phyloP scores from a whole-genome alignment of 495 filamentous ascomycete species.

The Cercophora sp. region DNA sequence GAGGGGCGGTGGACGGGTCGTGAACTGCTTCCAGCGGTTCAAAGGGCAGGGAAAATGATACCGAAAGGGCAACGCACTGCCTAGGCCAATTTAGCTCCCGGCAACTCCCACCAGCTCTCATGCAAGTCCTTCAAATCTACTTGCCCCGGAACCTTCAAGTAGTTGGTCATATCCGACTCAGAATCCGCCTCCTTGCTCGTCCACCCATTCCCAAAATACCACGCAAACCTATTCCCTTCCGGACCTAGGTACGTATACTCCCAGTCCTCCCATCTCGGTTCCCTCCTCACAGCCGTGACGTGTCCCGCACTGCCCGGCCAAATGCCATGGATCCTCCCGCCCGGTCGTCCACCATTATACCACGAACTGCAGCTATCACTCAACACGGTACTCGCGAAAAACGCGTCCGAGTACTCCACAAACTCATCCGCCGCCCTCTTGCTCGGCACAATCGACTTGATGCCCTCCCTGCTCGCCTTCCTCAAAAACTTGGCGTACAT shows the following conservation, averaged over 20 bases:
- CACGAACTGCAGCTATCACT: constrained; percentile 63
- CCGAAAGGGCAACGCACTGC: too few species aligned
- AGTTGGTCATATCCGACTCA: constrained; percentile 36
- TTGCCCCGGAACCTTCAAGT: constrained; percentile 31
- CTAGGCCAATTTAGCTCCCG: constrained; percentile 1
- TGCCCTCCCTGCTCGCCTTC: constrained; percentile 59
- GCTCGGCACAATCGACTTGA: constrained; percentile 54
- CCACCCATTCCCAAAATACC: constrained; percentile 44
- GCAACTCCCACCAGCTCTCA: constrained; percentile 41
- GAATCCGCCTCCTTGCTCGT: constrained; percentile 38
- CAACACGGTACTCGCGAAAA: constrained; percentile 59
- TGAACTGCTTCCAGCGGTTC: neutral
- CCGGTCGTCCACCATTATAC: constrained; percentile 61
- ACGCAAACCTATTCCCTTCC: constrained; percentile 38
- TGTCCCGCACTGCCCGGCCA: constrained; percentile 65
- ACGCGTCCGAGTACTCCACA: constrained; percentile 56
- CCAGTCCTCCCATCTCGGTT: constrained; percentile 70
- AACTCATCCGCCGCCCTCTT: constrained; percentile 58
- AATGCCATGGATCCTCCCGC: constrained; percentile 55
- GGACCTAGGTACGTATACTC: constrained; percentile 55
- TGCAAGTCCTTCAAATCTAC: constrained; percentile 38
- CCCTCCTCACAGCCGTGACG: constrained; percentile 50
- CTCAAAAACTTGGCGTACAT: constrained; percentile 62
- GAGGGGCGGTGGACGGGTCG: neutral
- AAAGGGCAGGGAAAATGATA: neutral